Percentiles rank a stretch among this genome's conserved stretches.
Evolutionary conservation across 2,329 filamentous ascomycete genomes (phyloP).

Genomic region (Ramularia endophylla): DNA sequence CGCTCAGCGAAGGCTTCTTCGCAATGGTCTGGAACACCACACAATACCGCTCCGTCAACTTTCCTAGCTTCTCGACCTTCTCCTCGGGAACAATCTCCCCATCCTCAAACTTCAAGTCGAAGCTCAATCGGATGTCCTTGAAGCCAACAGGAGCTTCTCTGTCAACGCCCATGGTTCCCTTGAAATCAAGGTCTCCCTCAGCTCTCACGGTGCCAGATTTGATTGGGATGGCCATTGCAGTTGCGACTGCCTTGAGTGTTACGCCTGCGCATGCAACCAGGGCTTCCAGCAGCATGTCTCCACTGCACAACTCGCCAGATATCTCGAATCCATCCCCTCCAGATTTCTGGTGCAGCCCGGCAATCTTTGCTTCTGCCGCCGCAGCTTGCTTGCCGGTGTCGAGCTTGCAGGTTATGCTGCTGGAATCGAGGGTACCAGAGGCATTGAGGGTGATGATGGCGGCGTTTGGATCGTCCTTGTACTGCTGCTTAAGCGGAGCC

Average conservation of each 20-base stretch:
- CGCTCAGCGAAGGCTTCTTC: constrained; percentile 33
- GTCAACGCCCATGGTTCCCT: constrained; percentile 46
- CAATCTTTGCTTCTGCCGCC: constrained; percentile 38
- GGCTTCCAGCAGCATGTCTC: constrained; percentile 47
- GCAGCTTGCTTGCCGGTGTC: constrained; percentile 36
- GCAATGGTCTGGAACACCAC: constrained; percentile 39
- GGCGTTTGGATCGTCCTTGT: constrained; percentile 39
- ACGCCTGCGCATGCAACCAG: constrained; percentile 47
- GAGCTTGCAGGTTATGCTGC: constrained; percentile 44
- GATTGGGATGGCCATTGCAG: constrained; percentile 41
- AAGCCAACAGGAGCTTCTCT: constrained; percentile 43
- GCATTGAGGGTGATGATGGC: constrained; percentile 44
- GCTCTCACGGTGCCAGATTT: constrained; percentile 38
- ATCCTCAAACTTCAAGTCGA: constrained; percentile 37
- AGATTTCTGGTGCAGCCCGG: constrained; percentile 44
- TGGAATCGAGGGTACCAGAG: constrained; percentile 39
- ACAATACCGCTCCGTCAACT: constrained; percentile 47
- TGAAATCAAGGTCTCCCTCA: constrained; percentile 46
- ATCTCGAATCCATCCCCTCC: constrained; percentile 40
- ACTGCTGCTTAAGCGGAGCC: constrained; percentile 44
- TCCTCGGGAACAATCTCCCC: constrained; percentile 35
- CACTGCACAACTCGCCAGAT: constrained; percentile 45
- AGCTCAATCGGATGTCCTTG: constrained; percentile 40
- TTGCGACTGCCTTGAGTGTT: constrained; percentile 47
- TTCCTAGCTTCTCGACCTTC: constrained; percentile 41